A percentile compares a stretch with the other conserved stretches of the same genome.
Conservation (phyloP, 257 asterid species). For the Forsythia viridissima region DNA sequence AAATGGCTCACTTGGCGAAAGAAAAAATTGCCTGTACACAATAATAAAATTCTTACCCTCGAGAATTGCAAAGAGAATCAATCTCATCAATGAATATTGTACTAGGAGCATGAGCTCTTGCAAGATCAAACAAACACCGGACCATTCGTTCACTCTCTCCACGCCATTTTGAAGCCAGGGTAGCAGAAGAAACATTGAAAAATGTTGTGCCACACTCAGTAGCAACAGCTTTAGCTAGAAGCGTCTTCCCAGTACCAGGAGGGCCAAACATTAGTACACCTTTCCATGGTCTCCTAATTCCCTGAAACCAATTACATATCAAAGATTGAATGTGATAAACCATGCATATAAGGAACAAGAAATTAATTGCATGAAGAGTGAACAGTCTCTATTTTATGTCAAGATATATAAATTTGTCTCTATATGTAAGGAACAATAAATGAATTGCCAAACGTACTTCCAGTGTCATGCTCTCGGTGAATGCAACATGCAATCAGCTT, state of each 20-base stretch:
- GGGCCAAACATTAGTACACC: constrained; percentile 99
- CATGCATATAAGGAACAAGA: not conserved
- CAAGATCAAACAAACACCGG: constrained; percentile 97
- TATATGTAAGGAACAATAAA: constrained; percentile 10
- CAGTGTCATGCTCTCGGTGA: not conserved
- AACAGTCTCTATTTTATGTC: not conserved
- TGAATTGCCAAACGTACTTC: not conserved
- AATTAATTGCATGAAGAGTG: not conserved
- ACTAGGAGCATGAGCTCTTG: constrained; percentile 98
- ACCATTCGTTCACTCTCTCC: constrained; percentile 99
- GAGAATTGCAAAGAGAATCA: constrained; percentile 97
- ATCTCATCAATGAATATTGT: constrained; percentile 98
- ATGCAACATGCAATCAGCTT: not conserved
- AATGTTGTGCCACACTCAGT: constrained; percentile 99
- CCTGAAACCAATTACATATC: constrained; percentile 50
- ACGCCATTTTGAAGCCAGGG: constrained; percentile 99
- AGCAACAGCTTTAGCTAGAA: constrained; percentile 98
- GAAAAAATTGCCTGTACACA: not conserved
- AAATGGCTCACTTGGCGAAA: constrained; percentile 1
- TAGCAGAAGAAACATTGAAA: constrained; percentile 97
- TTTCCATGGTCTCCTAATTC: constrained; percentile 99
- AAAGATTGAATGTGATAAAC: not conserved
- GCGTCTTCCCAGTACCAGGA: constrained; percentile 99
- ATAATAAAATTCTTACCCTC: constrained; percentile 70
- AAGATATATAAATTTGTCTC: constrained; percentile 1